These are phyloP conservation scores for Cylindrotheca fusiformis DNA, from an alignment of 108 stramenopile genomes.

Conservation along the genomic window DNA sequence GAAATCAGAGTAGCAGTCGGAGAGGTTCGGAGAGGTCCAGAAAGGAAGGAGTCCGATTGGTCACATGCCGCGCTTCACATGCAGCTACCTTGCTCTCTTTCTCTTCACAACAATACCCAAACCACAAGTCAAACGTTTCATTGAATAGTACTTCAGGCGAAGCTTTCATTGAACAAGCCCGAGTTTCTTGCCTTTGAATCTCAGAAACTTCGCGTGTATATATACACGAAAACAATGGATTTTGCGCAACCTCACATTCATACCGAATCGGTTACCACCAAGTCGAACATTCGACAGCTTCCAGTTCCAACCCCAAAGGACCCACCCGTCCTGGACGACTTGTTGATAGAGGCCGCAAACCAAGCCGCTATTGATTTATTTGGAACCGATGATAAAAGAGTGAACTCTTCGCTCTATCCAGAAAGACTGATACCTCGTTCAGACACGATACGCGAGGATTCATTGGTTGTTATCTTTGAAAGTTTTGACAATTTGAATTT, in stretches of 20 bases:
- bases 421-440: slow-evolving; percentile 51
- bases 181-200: background rate
- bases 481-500: slow-evolving; percentile 80
- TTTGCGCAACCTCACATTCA: slow-evolving; percentile 42
- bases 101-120: too few relatives aligned
- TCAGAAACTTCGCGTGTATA: background rate
- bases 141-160: too few relatives aligned
- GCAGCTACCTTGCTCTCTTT: too few relatives aligned
- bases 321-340: slow-evolving; percentile 28
- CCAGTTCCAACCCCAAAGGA: slow-evolving; percentile 3
- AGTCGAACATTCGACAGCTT: slow-evolving; percentile 44
- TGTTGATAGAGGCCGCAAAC: slow-evolving; percentile 57
- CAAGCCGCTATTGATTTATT: slow-evolving; percentile 69
- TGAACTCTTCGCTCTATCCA: slow-evolving; percentile 56
- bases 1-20: too few relatives aligned
- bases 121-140: too few relatives aligned
- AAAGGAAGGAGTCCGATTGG: too few relatives aligned
- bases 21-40: too few relatives aligned
- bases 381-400: slow-evolving; percentile 1
- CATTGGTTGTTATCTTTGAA: slow-evolving; percentile 84
- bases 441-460: slow-evolving; percentile 47
- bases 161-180: too few relatives aligned
- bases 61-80: too few relatives aligned
- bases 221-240: slow-evolving; percentile 63
- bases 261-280: slow-evolving; percentile 37